These are phyloP conservation scores for Trametes versicolor DNA, from an alignment of 1,284 basidiomycete genomes.

Conservation along the genomic window DNA sequence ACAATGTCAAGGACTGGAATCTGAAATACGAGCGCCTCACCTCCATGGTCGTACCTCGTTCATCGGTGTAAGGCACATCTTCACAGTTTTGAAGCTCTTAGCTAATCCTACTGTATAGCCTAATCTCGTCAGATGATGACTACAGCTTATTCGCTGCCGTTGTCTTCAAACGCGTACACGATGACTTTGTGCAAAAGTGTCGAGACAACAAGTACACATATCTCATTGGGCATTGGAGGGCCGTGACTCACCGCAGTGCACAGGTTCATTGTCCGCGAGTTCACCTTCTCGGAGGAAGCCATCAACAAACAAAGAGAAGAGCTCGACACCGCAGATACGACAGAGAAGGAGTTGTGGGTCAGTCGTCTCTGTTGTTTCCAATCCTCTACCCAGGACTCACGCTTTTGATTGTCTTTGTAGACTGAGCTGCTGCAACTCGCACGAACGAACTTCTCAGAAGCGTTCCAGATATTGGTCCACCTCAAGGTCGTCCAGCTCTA, in stretches of 20 bases:
- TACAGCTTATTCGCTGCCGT: conserved; percentile 90
- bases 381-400: neutral
- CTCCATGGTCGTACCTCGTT: conserved; percentile 95
- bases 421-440: conserved; percentile 94
- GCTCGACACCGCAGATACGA: conserved; percentile 79
- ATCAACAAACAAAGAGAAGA: conserved; percentile 89
- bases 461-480: conserved; percentile 94
- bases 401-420: conserved; percentile 51
- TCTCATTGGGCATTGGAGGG: neutral
- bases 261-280: conserved; percentile 93
- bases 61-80: conserved; percentile 71
- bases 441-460: conserved; percentile 96
- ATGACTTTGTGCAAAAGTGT: conserved; percentile 95
- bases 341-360: conserved; percentile 99
- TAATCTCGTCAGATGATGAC: conserved; percentile 88
- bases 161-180: conserved; percentile 91
- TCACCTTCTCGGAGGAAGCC: conserved; percentile 89
- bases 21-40: conserved; percentile 90
- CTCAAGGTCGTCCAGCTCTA: conserved; percentile 93
- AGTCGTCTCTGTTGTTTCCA: conserved; percentile 35
- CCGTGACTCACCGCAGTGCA: conserved; percentile 20
- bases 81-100: conserved; percentile 6
- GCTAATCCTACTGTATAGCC: conserved; percentile 47
- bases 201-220: conserved; percentile 88
- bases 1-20: conserved; percentile 89